phyloP scores from a whole-genome alignment of 228 moss, liverwort and hornwort species.

The Sphagnum fallax region DNA sequence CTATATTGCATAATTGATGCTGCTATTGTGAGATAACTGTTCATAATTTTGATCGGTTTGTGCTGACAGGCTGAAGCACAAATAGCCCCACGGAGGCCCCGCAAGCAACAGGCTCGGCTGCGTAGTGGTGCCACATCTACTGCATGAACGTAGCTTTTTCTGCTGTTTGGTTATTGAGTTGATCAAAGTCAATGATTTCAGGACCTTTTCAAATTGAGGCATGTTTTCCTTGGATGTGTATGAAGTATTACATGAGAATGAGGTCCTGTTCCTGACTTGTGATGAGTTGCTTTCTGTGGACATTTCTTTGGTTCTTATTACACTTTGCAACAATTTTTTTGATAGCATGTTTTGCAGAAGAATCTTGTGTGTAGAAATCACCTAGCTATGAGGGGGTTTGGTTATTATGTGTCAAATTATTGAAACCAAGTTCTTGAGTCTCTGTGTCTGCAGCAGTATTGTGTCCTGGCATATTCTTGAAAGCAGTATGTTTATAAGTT shows the following conservation, averaged over 20 bases:
- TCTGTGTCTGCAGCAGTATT: no score
- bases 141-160: slow-evolving; percentile 1
- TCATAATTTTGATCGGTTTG: no score
- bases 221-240: no score
- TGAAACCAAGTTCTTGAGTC: no score
- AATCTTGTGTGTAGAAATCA: no score
- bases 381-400: no score
- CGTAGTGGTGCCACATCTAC: slow-evolving; percentile 60
- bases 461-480: neutral
- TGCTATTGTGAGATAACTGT: no score
- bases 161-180: slow-evolving; percentile 2
- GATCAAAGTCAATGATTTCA: neutral
- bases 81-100: slow-evolving; percentile 35
- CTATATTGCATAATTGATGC: no score
- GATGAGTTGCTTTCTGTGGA: neutral
- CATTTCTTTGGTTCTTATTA: neutral
- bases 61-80: slow-evolving; percentile 49
- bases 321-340: neutral
- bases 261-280: neutral
- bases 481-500: neutral
- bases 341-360: no score
- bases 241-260: no score
- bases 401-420: no score
- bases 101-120: slow-evolving; percentile 66
- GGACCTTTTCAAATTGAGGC: neutral